Base-by-base conservation (phyloP, 2,329 filamentous ascomycete genomes). In the Fusarium oxysporum region DNA sequence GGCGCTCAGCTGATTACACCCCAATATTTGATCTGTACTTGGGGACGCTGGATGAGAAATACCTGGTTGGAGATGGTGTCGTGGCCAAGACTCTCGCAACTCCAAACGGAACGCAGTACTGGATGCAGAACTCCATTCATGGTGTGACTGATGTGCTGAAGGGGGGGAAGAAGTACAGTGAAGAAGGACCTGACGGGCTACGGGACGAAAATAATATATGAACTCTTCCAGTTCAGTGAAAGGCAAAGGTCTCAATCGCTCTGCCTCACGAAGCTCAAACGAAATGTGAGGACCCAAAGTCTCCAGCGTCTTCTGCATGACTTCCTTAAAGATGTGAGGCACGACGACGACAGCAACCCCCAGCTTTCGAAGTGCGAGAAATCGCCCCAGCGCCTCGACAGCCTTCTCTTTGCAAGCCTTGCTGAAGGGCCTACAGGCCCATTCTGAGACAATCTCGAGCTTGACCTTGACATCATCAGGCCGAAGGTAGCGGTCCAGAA, bases 131-230 rank as follows among this genome's bases (percentile, higher is more conserved):
- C 19, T 28, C 62, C 19, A 58, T 71, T 6, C 14, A 61, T 17
- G 62, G 57, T 8, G 56, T 71, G 32, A 70, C 68, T 4, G 68
- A 71, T n/a, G 41, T 35, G 7, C 43, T 71, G n/a, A 51, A 59
- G n/a, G 68, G 68, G 5, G 68, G 66, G 5, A 62, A 12, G 28
- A 48, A 51, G 47, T 70, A 71, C 55, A 33, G n/a, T 10, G 37
- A 59, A 25, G 66, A 70, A 56, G 68, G 66, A 0, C 61, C 66
- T 0, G 92, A 95, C 81, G 85, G 90, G 5, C 16, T 66, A 8
- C 32, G 62, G 10, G 51, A 57, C 32, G 13, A 32, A 17, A 19
- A 44, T 19, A 11, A 13, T 32, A 16, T 21, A 8, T n/a, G 13
- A 33, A 13, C 19, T 33, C 28, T 16, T 30, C n/a, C 28, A 32